Base-by-base conservation (phyloP, 495 filamentous ascomycete genomes). In the Staphylotrichum longicolle region DNA sequence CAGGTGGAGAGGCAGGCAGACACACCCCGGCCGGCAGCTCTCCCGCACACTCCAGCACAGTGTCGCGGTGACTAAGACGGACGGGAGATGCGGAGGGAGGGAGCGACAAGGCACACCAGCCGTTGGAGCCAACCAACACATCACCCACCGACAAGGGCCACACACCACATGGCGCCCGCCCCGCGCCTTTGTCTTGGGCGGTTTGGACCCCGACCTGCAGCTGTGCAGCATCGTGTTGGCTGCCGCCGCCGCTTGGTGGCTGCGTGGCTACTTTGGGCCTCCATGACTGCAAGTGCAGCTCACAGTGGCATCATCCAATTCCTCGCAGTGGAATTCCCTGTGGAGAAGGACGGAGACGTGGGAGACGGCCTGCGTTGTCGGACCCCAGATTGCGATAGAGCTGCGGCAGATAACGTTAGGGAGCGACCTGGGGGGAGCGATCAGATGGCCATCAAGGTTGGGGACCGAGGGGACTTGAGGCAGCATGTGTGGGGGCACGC, bases 231-330 rank as follows among this genome's bases (percentile, higher is more conserved):
- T 8, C 39, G 37, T 10, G 6, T 39, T 32, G 52, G 20, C 37
- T 3, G 15, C 52, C 15, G 39, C 15, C 5, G 52, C 37, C 37
- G 9, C 37, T 54, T 41, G 52, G 51, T 54, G 48, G 49, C 27
- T 49, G 49, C 20, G 20, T 32, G 5, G 20, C 5, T 34, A 9
- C 30, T n/a, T 58, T 33, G 47, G 45, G 56, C 56, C 33, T 34
- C 11, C 33, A 56, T 27, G 41, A 67, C 64, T 54, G 53, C 64
- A 67, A 50, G 39, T 39, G 62, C 66, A 60, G 54, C 49, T 61
- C 64, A 66, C 58, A 48, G 52, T 37, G 53, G 62, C 64, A 69
- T 68, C 64, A 68, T 61, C 61, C 62, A 54, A 56, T 57, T 60
- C 50, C 37, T 10, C 20, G 20, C 20, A 27, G 20, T 27, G 20